Conservation (phyloP, 768 basidiomycete genomes). For the Pleurotus pulmonarius region DNA sequence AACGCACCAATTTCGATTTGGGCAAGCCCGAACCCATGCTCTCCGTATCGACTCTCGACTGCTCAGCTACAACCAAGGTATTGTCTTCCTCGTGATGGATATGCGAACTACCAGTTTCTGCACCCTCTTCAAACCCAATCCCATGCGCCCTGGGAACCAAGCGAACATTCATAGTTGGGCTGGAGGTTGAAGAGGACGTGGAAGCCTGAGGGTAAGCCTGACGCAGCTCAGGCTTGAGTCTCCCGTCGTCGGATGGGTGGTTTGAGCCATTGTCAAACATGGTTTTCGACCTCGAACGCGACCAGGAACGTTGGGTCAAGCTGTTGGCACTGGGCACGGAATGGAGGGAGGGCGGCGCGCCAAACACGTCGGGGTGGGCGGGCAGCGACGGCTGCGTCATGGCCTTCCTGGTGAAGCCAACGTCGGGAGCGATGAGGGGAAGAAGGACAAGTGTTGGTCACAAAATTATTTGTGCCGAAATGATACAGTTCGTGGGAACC, state of each 20-base stretch:
- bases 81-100: conserved; percentile 6
- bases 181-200: conserved; percentile 3
- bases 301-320: conserved; percentile 51
- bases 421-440: conserved; percentile 22
- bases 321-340: conserved; percentile 47
- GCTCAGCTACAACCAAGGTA: conserved; percentile 3
- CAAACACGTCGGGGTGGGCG: conserved; percentile 4
- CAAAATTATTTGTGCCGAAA: conserved; percentile 2
- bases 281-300: conserved; percentile 52
- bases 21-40: conserved; percentile 14
- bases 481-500: conserved; percentile 4
- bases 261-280: conserved; percentile 24
- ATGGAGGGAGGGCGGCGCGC: conserved; percentile 37
- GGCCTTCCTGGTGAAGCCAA: conserved; percentile 15
- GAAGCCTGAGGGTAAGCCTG: background rate
- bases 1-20: conserved; percentile 33
- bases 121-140: background rate
- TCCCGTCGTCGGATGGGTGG: background rate
- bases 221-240: background rate
- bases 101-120: conserved; percentile 3
- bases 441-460: conserved; percentile 10
- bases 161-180: conserved; percentile 4
- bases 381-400: conserved; percentile 8
- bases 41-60: background rate
- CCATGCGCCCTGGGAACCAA: background rate